A percentile compares a stretch with the other conserved stretches of the same genome.
These are phyloP conservation scores for Musa acuminata DNA, from an alignment of 176 grass and related monocot species.

Conservation along the genomic window DNA sequence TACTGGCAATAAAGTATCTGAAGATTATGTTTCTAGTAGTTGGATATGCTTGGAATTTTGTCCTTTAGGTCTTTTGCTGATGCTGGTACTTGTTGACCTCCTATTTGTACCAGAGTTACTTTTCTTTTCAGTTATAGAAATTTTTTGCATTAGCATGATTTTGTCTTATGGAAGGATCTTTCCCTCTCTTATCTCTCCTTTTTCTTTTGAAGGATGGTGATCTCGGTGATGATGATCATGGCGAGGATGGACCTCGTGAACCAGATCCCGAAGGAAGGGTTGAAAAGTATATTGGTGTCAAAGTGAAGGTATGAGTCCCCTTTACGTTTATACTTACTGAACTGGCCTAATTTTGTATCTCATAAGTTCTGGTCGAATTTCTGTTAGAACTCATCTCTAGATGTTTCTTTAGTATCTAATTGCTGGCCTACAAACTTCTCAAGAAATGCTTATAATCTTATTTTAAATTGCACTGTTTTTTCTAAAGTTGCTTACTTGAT, in stretches of 20 bases:
- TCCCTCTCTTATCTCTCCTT: constrained; percentile 1
- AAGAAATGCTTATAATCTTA: no score
- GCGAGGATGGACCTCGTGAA: constrained; percentile 66
- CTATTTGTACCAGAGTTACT: background rate
- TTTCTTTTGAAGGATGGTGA: constrained; percentile 66
- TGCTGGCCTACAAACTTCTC: background rate
- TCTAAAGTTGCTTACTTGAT: background rate
- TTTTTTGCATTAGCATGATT: background rate
- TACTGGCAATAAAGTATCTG: no score
- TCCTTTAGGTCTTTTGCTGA: background rate
- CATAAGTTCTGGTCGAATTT: background rate
- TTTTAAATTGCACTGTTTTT: no score
- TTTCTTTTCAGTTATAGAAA: no score
- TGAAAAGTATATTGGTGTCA: constrained; percentile 92
- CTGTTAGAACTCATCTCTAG: background rate
- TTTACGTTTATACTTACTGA: background rate
- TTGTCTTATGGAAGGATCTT: background rate
- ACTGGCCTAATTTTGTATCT: background rate
- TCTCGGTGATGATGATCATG: constrained; percentile 67
- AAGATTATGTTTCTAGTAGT: no score
- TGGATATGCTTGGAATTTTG: no score
- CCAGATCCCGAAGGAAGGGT: constrained; percentile 85
- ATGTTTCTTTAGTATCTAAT: background rate
- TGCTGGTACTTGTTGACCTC: background rate
- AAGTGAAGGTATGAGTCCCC: constrained; percentile 66